Evolutionary conservation across 208 protist genomes (phyloP), one percentile per base, ranked within the genome.

Genomic region (Novymonas esmeraldas): DNA sequence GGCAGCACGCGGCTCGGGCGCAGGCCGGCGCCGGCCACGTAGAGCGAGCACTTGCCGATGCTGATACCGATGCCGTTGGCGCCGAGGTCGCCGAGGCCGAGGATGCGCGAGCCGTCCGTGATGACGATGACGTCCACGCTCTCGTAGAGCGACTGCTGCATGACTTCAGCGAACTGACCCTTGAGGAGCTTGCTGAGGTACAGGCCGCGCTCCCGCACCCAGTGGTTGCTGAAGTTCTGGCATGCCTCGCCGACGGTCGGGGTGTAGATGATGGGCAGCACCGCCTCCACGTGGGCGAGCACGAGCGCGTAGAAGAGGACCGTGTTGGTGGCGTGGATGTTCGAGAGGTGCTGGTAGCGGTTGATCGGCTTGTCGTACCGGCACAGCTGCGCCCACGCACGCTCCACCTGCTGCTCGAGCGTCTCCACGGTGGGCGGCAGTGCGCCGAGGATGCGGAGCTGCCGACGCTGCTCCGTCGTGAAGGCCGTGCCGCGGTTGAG

Each of bases 71-170:
- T 95, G 45, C 98, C 98, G 78, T 99, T 98, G 14, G 80, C 72
- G 54, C 98, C 98, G 41, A 97, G 87, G 61, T 97, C 92, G 55
- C 95, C 97, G 20, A 99, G 80, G 48, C 97, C 97, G 14, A 99
- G 78, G 89, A 99, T 99, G 65, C 97, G 88, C 18, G 84, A 89
- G 71, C 97, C 97, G 71, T 99, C 97, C n/a, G 95, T 97, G 34
- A 99, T 96, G 64, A 99, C 97, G 62, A 98, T 95, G 59, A 98
- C 84, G 44, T 98, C 85, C 20, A 97, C 84, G 45, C 85, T 63
- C 44, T 80, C 62, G 54, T 89, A 79, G 33, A 78, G 70, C 41
- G 83, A 92, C 34, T 98, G 82, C 14, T 84, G 55, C 51, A 98
- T 73, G 57, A 98, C 87, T 29, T 82, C 33, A 18, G 70, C 31